Evolutionary conservation across 768 basidiomycete species (phyloP), one percentile per base, ranked within the genome.

Genomic region (Ramaria sp.): DNA sequence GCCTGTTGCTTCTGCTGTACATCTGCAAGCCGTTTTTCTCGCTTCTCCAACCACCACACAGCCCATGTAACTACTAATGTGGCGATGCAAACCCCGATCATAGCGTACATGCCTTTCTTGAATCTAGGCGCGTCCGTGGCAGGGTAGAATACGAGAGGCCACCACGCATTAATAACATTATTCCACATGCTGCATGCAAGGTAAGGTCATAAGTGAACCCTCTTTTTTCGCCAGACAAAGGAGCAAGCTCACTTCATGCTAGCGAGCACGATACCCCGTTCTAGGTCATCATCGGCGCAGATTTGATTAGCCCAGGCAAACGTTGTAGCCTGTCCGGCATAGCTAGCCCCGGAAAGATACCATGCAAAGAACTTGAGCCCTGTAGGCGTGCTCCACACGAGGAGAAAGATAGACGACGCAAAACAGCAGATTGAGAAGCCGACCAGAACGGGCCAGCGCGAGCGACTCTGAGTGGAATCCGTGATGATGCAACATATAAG

Each of bases 291-390:
- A 61, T 86, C 81, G 27, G 80, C 77, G 57, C 82, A 83, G 51
- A 86, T 77, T 64, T 86, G 82, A 66, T 89, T 89, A n/a, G 86
- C 84, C 87, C 88, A 88, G 78, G 83, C 82, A 63, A 88, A 88
- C 24, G 85, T 89, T 17, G 79, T 81, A 6, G 85, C 88, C 65
- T 88, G 88, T 10, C 86, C 85, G 0, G 84, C 77, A 63, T 83
- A 89, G 6, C 83, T 80, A 15, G 84, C 82, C 1, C 85, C 84
- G 5, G 79, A 77, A 10, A 81, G 63, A 65, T 81, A 87, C 64
- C 84, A 89, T 4, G 84, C 88, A 61, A 88, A 86, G 67, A 84
- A 87, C 60, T 83, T 84, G n/a, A 83, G 76, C 1, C 74, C 78
- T 0, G 70, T 78, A 4, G 85, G 79, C 54, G 74, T 78, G 12